Evolutionary conservation across 441 rosid genomes (phyloP).

Genomic region (Euphorbia corollata): DNA sequence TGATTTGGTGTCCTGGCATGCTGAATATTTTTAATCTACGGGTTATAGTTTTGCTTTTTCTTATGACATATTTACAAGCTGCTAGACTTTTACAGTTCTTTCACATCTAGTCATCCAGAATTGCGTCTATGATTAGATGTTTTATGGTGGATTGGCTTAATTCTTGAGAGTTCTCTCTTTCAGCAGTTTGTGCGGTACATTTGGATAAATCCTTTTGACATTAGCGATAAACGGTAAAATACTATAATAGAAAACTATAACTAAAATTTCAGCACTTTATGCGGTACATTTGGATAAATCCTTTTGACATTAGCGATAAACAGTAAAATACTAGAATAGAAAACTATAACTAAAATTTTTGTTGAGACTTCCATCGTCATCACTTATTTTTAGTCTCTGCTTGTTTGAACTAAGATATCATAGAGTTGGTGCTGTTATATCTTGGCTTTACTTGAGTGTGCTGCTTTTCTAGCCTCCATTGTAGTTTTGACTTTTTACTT

Average conservation of each 20-base stretch:
- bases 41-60: background rate
- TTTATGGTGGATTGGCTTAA: conserved; percentile 9
- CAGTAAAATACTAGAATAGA: background rate
- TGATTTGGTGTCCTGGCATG: background rate
- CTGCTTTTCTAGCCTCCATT: background rate
- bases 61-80: background rate
- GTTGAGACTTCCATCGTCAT: background rate
- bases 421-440: background rate
- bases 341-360: background rate
- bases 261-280: background rate
- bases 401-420: background rate
- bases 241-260: background rate
- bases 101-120: background rate
- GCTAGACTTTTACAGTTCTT: background rate
- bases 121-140: background rate
- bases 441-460: background rate
- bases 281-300: conserved; percentile 5
- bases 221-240: background rate
- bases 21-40: background rate
- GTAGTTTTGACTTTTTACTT: conserved; percentile 3
- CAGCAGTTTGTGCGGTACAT: background rate
- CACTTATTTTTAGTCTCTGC: background rate
- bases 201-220: conserved; percentile 9
- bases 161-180: background rate
- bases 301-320: background rate